Conservation (phyloP, 2,329 filamentous ascomycete genomes). For the Fusarium poae region DNA sequence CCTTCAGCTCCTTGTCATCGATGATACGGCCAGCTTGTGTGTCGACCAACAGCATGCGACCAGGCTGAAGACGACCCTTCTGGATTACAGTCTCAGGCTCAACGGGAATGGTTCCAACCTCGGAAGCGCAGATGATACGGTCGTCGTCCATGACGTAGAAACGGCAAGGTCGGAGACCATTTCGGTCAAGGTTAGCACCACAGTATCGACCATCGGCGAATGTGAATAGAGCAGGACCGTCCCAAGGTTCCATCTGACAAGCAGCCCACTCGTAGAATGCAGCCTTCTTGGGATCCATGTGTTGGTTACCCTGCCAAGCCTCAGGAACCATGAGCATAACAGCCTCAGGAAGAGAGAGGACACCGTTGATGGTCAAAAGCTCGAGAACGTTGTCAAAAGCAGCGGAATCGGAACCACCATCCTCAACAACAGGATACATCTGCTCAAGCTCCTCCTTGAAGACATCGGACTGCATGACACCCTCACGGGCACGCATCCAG, state of each 20-base stretch:
- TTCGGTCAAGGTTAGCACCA: constrained; percentile 95
- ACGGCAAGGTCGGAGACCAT: constrained; percentile 93
- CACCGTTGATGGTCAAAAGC: constrained; percentile 93
- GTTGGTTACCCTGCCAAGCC: constrained; percentile 93
- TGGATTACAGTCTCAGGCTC: constrained; percentile 91
- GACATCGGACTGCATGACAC: constrained; percentile 90
- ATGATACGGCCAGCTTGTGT: constrained; percentile 91
- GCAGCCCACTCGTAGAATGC: constrained; percentile 99
- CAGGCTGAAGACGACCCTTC: constrained; percentile 93
- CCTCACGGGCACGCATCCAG: constrained; percentile 98
- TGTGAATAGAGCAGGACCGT: constrained; percentile 95
- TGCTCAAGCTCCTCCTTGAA: constrained; percentile 93
- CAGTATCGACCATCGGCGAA: constrained; percentile 97
- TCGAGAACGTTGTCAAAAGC: constrained; percentile 98
- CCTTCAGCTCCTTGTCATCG: constrained; percentile 92
- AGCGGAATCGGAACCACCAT: constrained; percentile 95
- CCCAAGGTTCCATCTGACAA: constrained; percentile 99
- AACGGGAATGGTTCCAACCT: constrained; percentile 92
- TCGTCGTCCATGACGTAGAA: constrained; percentile 98
- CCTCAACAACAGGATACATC: constrained; percentile 95
- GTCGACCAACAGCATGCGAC: constrained; percentile 96
- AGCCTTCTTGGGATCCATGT: constrained; percentile 94
- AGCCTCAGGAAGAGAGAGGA: constrained; percentile 92
- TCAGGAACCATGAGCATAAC: constrained; percentile 99
- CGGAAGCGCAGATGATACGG: constrained; percentile 95